A percentile compares a stretch with the other conserved stretches of the same genome.
Evolutionary conservation across 2,329 filamentous ascomycete genomes (phyloP).

Genomic region (Trichoderma breve): DNA sequence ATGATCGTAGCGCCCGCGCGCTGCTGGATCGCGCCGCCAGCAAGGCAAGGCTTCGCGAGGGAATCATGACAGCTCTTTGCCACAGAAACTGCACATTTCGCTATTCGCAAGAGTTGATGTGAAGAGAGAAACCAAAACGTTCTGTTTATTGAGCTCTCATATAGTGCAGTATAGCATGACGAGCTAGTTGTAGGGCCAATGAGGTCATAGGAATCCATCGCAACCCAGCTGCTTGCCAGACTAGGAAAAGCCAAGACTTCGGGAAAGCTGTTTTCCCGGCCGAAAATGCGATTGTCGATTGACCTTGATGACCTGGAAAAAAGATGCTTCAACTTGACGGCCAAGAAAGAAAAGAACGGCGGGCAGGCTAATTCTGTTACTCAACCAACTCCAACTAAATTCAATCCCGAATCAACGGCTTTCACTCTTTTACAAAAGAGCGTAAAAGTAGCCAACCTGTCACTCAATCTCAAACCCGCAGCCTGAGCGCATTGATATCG

Average conservation of each 20-base stretch:
- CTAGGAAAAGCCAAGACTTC: slow-evolving; percentile 18
- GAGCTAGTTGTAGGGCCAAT: slow-evolving; percentile 20
- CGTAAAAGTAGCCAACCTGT: neutral
- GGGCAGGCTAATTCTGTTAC: neutral
- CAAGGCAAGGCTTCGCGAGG: slow-evolving; percentile 27
- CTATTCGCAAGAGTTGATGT: slow-evolving; percentile 19
- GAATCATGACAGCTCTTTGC: slow-evolving; percentile 29
- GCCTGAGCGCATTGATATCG: neutral
- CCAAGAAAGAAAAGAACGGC: neutral
- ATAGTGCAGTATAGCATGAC: neutral
- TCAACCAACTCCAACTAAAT: neutral
- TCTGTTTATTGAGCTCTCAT: neutral
- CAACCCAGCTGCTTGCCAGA: slow-evolving; percentile 18
- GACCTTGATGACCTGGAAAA: slow-evolving; percentile 2
- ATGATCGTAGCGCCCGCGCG: slow-evolving; percentile 6
- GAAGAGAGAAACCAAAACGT: neutral
- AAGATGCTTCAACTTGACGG: neutral
- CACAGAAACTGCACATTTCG: neutral
- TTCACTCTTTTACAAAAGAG: neutral
- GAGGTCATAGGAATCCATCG: slow-evolving; percentile 24
- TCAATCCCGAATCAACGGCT: neutral
- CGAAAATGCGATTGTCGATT: neutral
- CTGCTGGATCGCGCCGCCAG: slow-evolving; percentile 20
- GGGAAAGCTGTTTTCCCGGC: slow-evolving; percentile 31
- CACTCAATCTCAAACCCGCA: neutral